Evolutionary conservation across 2,329 filamentous ascomycete genomes (phyloP), one percentile per base, ranked within the genome.

Genomic region (Emergomyces orientalis): DNA sequence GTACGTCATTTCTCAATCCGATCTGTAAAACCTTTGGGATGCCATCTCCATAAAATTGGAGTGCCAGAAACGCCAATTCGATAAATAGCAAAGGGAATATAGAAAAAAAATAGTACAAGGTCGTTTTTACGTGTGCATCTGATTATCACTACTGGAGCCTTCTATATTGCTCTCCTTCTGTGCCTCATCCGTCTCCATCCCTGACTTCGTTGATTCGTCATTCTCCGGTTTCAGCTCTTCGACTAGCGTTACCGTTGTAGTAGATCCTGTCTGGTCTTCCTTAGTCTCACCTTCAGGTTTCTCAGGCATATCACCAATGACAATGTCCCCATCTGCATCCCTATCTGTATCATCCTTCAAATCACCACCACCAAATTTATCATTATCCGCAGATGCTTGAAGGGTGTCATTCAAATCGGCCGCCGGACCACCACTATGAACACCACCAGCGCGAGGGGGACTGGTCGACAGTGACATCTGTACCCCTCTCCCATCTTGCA

Each of bases 401-500:
- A 65, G 56, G 17, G 63, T 65, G n/a, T 64, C 61, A 4, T 65
- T 63, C 4, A 43, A 22, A 30, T 64, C 61, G 52, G 64, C 60
- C 13, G 49, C 49, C 14, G 61, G 64, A 9, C 68, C 67, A 13
- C 68, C 67, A 9, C 63, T 64, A 22, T 67, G 55, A 19, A 65
- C 60, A 30, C 39, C 62, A 62, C 69, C 62, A 30, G 66, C 62
- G 63, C 65, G 64, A 63, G 69, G 61, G 51, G 64, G 63, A 51
- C 61, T 65, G 32, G 63, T 62, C 3, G 65, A 62, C 59, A 79
- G 72, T 3, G 69, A 71, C 72, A 79, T 73, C 64, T 78, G 71
- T n/a, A 79, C 70, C 2, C 76, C 77, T 63, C 76, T 75, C n/a
- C 78, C 78, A 61, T 75, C 78, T 75, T 90, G 92, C 11, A 89